A percentile compares a stretch with the other conserved stretches of the same genome.
Conservation (phyloP, 306 rosid species). For the Spatholobus suberectus region DNA sequence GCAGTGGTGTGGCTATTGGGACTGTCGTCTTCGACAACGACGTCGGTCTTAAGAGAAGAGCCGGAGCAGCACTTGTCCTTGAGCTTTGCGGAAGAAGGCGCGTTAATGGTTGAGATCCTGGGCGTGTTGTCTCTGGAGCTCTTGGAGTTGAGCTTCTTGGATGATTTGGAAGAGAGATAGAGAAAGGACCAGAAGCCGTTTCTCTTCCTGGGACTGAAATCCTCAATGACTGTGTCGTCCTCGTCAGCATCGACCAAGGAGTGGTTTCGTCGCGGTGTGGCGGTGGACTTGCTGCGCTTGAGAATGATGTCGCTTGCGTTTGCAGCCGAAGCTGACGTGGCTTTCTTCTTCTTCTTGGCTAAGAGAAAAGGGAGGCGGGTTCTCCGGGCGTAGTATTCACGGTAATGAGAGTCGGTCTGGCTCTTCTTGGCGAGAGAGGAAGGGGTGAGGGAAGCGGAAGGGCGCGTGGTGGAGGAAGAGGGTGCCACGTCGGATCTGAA, state of each 20-base stretch:
- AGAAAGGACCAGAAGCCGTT: slow-evolving; percentile 93
- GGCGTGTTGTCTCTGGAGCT: slow-evolving; percentile 40
- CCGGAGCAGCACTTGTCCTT: slow-evolving; percentile 41
- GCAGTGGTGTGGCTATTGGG: slow-evolving; percentile 55
- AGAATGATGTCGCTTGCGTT: too few relatives aligned
- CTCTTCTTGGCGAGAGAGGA: slow-evolving; percentile 40
- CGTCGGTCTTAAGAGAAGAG: slow-evolving; percentile 44
- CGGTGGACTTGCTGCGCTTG: slow-evolving; percentile 86
- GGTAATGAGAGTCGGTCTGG: not conserved
- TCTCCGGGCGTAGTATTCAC: slow-evolving; percentile 47
- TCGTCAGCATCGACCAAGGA: slow-evolving; percentile 44
- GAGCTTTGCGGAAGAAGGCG: not conserved
- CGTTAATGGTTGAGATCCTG: slow-evolving; percentile 28
- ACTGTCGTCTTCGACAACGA: slow-evolving; percentile 47
- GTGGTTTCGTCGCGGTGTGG: slow-evolving; percentile 58
- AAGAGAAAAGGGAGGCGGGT: slow-evolving; percentile 74
- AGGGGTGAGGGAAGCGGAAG: not conserved
- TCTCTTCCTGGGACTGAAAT: slow-evolving; percentile 68
- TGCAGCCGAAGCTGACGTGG: slow-evolving; percentile 22
- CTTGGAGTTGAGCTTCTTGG: slow-evolving; percentile 41
- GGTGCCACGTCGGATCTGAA: slow-evolving; percentile 63
- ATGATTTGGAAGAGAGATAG: slow-evolving; percentile 56
- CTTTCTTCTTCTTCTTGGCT: slow-evolving; percentile 71
- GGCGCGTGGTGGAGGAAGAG: slow-evolving; percentile 27
- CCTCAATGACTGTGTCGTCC: slow-evolving; percentile 10